phyloP scores from a whole-genome alignment of 2,329 filamentous ascomycete genomes.

The Botrytis medusae region DNA sequence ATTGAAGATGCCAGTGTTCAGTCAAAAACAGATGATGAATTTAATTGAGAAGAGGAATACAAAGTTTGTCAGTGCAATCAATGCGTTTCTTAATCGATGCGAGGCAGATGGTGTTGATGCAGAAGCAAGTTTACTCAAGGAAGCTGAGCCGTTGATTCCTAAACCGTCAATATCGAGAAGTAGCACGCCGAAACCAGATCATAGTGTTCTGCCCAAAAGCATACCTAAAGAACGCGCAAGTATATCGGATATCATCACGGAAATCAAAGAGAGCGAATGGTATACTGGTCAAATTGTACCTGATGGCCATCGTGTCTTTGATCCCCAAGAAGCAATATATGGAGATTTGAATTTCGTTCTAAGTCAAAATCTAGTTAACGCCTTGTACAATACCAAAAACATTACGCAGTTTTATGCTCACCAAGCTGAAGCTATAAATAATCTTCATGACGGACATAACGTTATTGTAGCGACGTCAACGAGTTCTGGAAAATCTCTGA shows the following conservation, averaged over 20 bases:
- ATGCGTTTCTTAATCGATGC: conserved; percentile 74
- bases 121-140: conserved; percentile 59
- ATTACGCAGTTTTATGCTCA: conserved; percentile 88
- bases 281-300: conserved; percentile 92
- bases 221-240: conserved; percentile 80
- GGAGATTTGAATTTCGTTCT: conserved; percentile 83
- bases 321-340: conserved; percentile 76
- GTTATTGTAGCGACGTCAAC: conserved; percentile 95
- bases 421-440: conserved; percentile 91
- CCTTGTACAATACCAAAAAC: conserved; percentile 84
- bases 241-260: conserved; percentile 80
- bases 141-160: conserved; percentile 63
- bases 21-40: conserved; percentile 85
- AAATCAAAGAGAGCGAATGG: conserved; percentile 80
- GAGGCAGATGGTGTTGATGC: conserved; percentile 64
- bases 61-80: conserved; percentile 77
- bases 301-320: conserved; percentile 87
- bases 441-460: conserved; percentile 75
- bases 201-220: conserved; percentile 58
- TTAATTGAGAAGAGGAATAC: conserved; percentile 87
- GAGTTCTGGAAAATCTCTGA: conserved; percentile 95
- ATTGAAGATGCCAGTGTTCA: conserved; percentile 87
- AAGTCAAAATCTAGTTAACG: conserved; percentile 92
- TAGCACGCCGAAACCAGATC: conserved; percentile 38
- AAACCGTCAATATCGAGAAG: conserved; percentile 49